A percentile compares a stretch with the other conserved stretches of the same genome.
These are phyloP conservation scores for Lonicera japonica DNA, from an alignment of 129 eudicot genomes.

Conservation along the genomic window DNA sequence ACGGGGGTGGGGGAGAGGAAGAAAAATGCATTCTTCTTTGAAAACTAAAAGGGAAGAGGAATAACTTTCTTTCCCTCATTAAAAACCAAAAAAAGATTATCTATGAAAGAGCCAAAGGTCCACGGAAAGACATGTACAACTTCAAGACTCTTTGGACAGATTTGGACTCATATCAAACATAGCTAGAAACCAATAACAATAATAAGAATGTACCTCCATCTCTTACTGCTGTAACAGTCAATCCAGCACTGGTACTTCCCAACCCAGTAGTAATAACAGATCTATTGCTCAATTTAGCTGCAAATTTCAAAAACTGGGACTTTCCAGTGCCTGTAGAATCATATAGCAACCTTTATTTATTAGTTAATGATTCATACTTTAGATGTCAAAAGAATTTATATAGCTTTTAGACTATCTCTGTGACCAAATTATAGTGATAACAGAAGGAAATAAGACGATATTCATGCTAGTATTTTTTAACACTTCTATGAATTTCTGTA, in stretches of 20 bases:
- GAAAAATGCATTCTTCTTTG: too few species aligned
- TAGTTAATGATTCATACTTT: background rate
- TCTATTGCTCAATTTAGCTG: constrained; percentile 94
- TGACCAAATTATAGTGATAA: background rate
- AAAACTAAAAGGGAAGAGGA: too few species aligned
- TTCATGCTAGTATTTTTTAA: too few species aligned
- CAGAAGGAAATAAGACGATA: background rate
- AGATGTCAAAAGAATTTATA: background rate
- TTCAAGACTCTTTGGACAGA: too few species aligned
- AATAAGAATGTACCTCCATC: constrained; percentile 58
- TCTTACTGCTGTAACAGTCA: constrained; percentile 95
- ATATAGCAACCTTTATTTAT: background rate
- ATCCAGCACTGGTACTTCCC: constrained; percentile 99
- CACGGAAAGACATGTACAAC: background rate
- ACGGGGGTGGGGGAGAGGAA: too few species aligned
- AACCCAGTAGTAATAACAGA: constrained; percentile 96
- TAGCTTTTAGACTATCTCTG: too few species aligned
- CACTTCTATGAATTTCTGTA: too few species aligned
- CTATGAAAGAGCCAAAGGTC: background rate
- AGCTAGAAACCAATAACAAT: background rate
- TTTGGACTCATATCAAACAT: too few species aligned
- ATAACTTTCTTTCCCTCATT: too few species aligned
- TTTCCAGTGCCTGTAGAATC: constrained; percentile 76
- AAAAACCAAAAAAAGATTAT: background rate
- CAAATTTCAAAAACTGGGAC: constrained; percentile 91